Evolutionary conservation across 208 protist species (phyloP).

Genomic region (Leishmania gerbilli): DNA sequence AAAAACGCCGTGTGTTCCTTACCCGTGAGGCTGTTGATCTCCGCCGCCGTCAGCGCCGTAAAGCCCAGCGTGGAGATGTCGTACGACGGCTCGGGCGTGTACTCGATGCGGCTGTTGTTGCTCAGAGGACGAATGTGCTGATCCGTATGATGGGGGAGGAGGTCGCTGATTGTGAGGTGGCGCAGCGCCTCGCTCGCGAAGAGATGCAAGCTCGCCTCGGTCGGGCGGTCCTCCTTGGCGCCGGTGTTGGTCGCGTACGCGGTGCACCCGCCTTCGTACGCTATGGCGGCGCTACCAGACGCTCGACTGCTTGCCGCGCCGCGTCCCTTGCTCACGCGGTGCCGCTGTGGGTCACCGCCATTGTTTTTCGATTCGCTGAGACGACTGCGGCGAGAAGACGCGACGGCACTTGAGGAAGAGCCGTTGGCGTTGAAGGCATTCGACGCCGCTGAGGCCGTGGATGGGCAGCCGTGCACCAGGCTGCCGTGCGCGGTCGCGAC

Average conservation of each 20-base stretch:
- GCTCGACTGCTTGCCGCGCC: slow-evolving; percentile 9
- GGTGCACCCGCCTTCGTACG: slow-evolving; percentile 16
- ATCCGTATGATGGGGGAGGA: slow-evolving; percentile 76
- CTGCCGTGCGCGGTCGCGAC: not conserved
- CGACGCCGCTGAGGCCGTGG: not conserved
- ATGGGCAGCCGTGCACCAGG: slow-evolving; percentile 8
- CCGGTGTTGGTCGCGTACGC: slow-evolving; percentile 17
- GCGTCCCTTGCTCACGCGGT: slow-evolving; percentile 29
- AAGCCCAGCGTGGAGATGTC: slow-evolving; percentile 65
- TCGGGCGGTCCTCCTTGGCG: slow-evolving; percentile 15
- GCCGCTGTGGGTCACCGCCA: slow-evolving; percentile 17
- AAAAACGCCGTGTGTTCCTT: slow-evolving; percentile 39
- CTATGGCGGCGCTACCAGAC: not conserved
- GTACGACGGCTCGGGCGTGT: slow-evolving; percentile 70
- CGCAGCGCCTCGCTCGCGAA: slow-evolving; percentile 26
- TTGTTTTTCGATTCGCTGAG: slow-evolving; percentile 6
- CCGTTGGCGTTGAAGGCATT: slow-evolving; percentile 7
- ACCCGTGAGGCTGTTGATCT: slow-evolving; percentile 58
- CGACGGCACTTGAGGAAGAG: slow-evolving; percentile 1
- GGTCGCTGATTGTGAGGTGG: slow-evolving; percentile 33
- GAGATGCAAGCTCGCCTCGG: slow-evolving; percentile 18
- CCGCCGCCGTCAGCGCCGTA: slow-evolving; percentile 44
- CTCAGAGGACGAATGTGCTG: slow-evolving; percentile 89
- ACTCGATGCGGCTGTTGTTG: slow-evolving; percentile 89
- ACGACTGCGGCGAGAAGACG: not conserved